Evolutionary conservation across 2,329 filamentous ascomycete genomes (phyloP).

Genomic region (Paracamarosporium sp.): DNA sequence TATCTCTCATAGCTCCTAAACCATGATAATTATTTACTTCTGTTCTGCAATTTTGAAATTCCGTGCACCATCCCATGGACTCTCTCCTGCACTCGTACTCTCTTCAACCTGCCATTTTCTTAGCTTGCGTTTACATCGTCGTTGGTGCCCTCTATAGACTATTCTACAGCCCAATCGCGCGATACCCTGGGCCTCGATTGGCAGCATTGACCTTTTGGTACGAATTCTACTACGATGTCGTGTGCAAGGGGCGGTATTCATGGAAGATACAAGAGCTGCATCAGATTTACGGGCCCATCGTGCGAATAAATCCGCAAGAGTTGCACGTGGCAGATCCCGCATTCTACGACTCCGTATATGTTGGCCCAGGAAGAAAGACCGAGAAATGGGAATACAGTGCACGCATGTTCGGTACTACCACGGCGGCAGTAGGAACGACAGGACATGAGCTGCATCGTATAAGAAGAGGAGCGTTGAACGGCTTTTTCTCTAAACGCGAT

Average conservation of each 20-base stretch:
- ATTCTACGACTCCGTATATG: constrained; percentile 31
- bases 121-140: not conserved
- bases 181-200: constrained; percentile 28
- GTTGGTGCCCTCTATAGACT: constrained; percentile 24
- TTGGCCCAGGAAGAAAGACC: constrained; percentile 16
- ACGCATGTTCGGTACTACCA: constrained; percentile 26
- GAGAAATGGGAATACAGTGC: constrained; percentile 30
- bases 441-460: constrained; percentile 31
- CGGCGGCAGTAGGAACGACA: constrained; percentile 24
- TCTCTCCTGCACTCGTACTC: not conserved
- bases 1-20: not conserved
- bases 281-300: constrained; percentile 26
- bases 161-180: constrained; percentile 24
- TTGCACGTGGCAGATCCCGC: constrained; percentile 19
- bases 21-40: not conserved
- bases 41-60: not conserved
- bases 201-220: constrained; percentile 35
- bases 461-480: constrained; percentile 30
- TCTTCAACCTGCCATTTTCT: not conserved
- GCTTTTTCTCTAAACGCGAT: constrained; percentile 33
- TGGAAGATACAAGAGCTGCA: constrained; percentile 27
- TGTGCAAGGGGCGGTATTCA: constrained; percentile 23
- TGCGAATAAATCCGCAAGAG: constrained; percentile 30
- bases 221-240: constrained; percentile 33
- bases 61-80: constrained; percentile 5